Evolutionary conservation across 257 asterid genomes (phyloP).

Genomic region (Nicotiana undulata): DNA sequence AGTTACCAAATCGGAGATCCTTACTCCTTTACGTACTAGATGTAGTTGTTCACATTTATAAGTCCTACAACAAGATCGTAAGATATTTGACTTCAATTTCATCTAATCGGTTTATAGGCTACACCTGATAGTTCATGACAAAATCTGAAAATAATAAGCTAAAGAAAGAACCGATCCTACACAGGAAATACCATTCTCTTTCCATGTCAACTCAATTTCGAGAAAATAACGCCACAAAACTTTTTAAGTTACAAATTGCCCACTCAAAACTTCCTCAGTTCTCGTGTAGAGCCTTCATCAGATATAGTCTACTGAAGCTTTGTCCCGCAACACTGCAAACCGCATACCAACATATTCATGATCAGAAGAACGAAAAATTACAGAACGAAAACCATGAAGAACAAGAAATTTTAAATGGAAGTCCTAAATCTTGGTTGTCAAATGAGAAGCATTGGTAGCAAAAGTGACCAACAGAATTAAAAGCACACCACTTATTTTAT

Average conservation of each 20-base stretch:
- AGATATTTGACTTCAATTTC: background rate
- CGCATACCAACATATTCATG: background rate
- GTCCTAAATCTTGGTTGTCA: background rate
- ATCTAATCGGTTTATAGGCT: background rate
- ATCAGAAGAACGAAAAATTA: background rate
- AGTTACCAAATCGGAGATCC: background rate
- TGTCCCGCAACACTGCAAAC: slow-evolving; percentile 81
- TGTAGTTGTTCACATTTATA: background rate
- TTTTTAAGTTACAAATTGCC: background rate
- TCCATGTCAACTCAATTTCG: background rate
- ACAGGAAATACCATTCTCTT: background rate
- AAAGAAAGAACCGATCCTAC: background rate
- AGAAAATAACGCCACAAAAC: background rate
- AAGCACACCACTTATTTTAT: background rate
- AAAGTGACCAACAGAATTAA: background rate
- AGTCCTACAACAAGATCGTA: background rate
- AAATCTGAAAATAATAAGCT: background rate
- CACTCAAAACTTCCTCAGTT: slow-evolving; percentile 11
- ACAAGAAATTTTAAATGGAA: background rate
- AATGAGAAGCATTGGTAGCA: background rate
- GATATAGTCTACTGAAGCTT: slow-evolving; percentile 75
- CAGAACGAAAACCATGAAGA: background rate
- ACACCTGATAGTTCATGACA: background rate
- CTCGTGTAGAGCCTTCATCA: slow-evolving; percentile 90
- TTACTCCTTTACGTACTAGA: background rate